Base-by-base conservation (phyloP, 352 stramenopile genomes). In the Phytophthora crassamura region DNA sequence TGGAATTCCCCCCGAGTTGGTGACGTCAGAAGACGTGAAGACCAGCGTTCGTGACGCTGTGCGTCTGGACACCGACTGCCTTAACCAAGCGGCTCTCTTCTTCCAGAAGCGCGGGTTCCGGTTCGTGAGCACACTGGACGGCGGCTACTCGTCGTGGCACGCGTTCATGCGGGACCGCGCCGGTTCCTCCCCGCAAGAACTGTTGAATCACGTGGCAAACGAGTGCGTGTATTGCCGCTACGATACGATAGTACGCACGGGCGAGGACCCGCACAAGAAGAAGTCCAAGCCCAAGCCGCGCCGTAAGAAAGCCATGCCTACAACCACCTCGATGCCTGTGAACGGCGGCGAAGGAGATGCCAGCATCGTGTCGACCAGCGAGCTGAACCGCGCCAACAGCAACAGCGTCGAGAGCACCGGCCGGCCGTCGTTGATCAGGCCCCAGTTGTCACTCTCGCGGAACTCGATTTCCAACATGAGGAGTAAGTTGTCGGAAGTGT, bases 81-180 rank as follows among this genome's bases (percentile, higher is more conserved):
- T 94, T 16, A 94, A 94, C 60, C 84, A 87, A 32, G 86, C 86
- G 0, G 82, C 84, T 14, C 63, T 94, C 0, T 92, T 91, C 22
- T 94, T 94, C 64, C 86, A 94, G 66, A 94, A 94, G 63, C 78
- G 78, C 39, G 82, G 77, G 2, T 94, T 94, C 53, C 84, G 86
- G n/a, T 94, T 91, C 55, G 80, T 94, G 35, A 91, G 86, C 32
- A 80, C 67, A 7, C 52, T 94, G 12, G 86, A 94, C 51, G 86
- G 86, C 16, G 86, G 86, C 2, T 94, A 92, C 56, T 80, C 86
- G 10, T 89, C 84, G 6, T 94, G 86, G 86, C 86, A 94, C 52
- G 84, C 86, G n/a, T 93, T 87, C 57, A 89, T 94, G 80, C 79
- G 86, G 20, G 86, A 94, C 57, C 74, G 79, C 3, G 58, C 78